Evolutionary conservation across 305 asterid genomes (phyloP).

Genomic region (Stenogyne calaminthoides): DNA sequence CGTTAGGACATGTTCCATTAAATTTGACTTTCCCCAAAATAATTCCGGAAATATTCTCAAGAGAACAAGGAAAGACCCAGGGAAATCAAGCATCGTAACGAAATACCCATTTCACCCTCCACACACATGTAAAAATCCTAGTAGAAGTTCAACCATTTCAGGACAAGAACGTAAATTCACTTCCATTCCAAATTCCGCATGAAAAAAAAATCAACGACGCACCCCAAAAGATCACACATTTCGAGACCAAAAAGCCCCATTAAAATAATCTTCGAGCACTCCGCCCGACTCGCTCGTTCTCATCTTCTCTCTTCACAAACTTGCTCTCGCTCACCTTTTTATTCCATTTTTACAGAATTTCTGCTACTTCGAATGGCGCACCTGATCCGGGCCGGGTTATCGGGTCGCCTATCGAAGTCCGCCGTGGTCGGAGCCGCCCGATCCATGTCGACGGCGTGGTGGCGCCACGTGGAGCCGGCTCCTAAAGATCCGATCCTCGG

Average conservation of each 20-base stretch:
- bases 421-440: constrained; percentile 48
- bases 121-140: no score
- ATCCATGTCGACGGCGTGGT: constrained; percentile 77
- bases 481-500: constrained; percentile 98
- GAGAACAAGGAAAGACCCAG: neutral
- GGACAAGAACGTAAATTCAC: constrained; percentile 11
- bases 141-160: neutral
- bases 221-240: constrained; percentile 23
- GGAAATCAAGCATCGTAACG: neutral
- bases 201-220: constrained; percentile 2
- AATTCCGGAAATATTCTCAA: neutral
- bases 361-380: constrained; percentile 47
- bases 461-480: constrained; percentile 96
- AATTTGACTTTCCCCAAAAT: neutral
- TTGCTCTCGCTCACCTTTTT: neutral
- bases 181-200: neutral
- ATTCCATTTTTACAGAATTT: neutral
- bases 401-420: constrained; percentile 37
- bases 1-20: neutral
- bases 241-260: constrained; percentile 27
- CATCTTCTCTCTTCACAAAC: neutral
- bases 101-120: neutral
- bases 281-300: constrained; percentile 30
- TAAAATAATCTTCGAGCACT: constrained; percentile 15
- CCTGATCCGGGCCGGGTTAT: constrained; percentile 50